phyloP scores from a whole-genome alignment of 2,329 filamentous ascomycete species.

The Coccinonectria pachysandricola region DNA sequence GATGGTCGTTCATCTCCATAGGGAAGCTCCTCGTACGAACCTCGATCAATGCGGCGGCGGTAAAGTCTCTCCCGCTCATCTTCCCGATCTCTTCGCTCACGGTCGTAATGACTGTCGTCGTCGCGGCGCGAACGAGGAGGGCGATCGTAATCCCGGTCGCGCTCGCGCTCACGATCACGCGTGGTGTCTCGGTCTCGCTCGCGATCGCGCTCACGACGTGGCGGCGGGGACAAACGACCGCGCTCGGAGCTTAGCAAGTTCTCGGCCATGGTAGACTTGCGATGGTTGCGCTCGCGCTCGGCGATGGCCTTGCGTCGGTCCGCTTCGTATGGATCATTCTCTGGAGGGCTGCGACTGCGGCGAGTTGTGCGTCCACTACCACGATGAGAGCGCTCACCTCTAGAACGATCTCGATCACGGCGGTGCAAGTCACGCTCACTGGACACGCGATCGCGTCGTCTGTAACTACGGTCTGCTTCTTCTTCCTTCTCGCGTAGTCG shows the following conservation, averaged over 20 bases:
- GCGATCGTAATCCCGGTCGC: conserved; percentile 39
- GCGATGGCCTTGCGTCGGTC: conserved; percentile 89
- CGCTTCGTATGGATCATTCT: conserved; percentile 88
- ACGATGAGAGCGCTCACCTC: conserved; percentile 55
- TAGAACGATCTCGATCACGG: conserved; percentile 48
- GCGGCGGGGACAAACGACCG: conserved; percentile 32
- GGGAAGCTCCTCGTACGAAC: conserved; percentile 77
- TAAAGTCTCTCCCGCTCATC: conserved; percentile 84
- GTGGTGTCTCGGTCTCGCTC: conserved; percentile 33
- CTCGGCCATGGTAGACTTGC: conserved; percentile 64
- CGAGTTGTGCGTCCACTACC: conserved; percentile 45
- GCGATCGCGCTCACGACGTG: conserved; percentile 31
- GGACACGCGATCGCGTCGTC: conserved; percentile 47
- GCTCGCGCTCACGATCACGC: conserved; percentile 26
- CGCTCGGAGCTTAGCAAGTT: conserved; percentile 45
- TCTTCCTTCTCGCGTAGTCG: conserved; percentile 88
- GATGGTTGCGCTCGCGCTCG: conserved; percentile 87
- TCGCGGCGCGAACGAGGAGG: conserved; percentile 46
- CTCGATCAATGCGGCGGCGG: conserved; percentile 65
- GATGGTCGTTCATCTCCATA: conserved; percentile 69
- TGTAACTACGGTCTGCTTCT: conserved; percentile 57
- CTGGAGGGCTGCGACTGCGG: conserved; percentile 78
- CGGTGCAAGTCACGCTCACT: conserved; percentile 45
- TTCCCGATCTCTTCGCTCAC: conserved; percentile 78
- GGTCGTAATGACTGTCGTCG: conserved; percentile 64